Evolutionary conservation across 768 basidiomycete genomes (phyloP).

Genomic region (Leccinum obscurum): DNA sequence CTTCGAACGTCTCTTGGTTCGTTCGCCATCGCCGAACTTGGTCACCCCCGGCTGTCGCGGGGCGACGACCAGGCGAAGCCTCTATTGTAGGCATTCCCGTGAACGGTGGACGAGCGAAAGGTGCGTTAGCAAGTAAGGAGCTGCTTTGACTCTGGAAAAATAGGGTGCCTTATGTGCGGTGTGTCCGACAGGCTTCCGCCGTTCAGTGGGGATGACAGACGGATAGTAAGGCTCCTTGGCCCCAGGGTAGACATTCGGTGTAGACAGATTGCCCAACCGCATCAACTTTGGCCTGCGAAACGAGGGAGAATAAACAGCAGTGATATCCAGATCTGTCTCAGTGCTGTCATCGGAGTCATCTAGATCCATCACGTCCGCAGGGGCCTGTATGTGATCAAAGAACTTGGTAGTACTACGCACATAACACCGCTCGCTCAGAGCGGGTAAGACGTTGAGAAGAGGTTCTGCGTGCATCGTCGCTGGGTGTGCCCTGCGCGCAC

Average conservation of each 20-base stretch:
- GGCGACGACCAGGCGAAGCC: slow-evolving; percentile 12
- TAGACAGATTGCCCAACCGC: slow-evolving; percentile 68
- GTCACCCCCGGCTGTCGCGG: slow-evolving; percentile 21
- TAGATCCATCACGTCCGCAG: slow-evolving; percentile 73
- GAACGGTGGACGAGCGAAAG: slow-evolving; percentile 42
- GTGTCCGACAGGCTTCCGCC: slow-evolving; percentile 54
- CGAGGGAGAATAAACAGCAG: slow-evolving; percentile 28
- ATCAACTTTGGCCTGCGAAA: slow-evolving; percentile 47
- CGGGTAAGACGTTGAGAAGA: slow-evolving; percentile 66
- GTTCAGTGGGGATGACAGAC: slow-evolving; percentile 36
- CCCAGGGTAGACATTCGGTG: slow-evolving; percentile 57
- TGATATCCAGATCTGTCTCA: slow-evolving; percentile 41
- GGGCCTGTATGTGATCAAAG: slow-evolving; percentile 72
- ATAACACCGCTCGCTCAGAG: slow-evolving; percentile 85
- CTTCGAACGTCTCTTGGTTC: slow-evolving; percentile 42
- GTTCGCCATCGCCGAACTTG: slow-evolving; percentile 30
- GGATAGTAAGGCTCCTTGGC: slow-evolving; percentile 38
- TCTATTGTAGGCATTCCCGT: slow-evolving; percentile 34
- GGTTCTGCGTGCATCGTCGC: slow-evolving; percentile 39
- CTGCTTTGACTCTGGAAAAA: slow-evolving; percentile 46
- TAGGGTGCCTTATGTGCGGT: slow-evolving; percentile 43
- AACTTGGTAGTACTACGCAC: slow-evolving; percentile 51
- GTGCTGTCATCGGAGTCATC: slow-evolving; percentile 54
- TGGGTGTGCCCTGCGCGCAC: slow-evolving; percentile 28
- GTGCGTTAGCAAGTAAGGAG: slow-evolving; percentile 31